phyloP scores from a whole-genome alignment of 306 rosid species.

The Trifolium fragiferum region DNA sequence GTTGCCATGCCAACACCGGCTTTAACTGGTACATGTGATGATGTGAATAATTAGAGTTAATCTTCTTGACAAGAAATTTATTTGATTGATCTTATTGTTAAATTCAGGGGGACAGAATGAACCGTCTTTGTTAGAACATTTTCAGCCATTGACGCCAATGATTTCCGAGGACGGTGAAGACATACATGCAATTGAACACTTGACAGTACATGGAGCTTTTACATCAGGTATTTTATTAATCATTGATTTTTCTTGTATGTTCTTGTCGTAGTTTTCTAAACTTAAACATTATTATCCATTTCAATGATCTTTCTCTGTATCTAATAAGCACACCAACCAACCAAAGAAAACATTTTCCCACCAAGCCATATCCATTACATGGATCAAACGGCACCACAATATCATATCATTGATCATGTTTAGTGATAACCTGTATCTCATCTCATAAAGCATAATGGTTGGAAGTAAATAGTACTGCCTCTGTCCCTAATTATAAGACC shows the following conservation, averaged over 20 bases:
- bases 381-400: not conserved
- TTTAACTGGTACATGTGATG: constrained; percentile 57
- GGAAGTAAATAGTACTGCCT: not conserved
- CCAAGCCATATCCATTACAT: not conserved
- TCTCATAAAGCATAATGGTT: not conserved
- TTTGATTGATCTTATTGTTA: constrained; percentile 47
- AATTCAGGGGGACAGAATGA: constrained; percentile 58
- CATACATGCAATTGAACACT: constrained; percentile 62
- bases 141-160: constrained; percentile 82
- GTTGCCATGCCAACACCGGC: constrained; percentile 88
- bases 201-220: constrained; percentile 75
- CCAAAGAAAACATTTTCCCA: not conserved
- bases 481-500: too few relatives aligned
- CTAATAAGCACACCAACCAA: constrained; percentile 2
- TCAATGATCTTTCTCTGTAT: not conserved
- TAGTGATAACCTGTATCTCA: not conserved
- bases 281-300: constrained; percentile 9
- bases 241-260: constrained; percentile 1
- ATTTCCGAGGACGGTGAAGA: constrained; percentile 63
- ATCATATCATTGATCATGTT: not conserved
- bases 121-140: constrained; percentile 53
- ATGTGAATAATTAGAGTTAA: constrained; percentile 7
- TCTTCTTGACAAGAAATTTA: constrained; percentile 24
- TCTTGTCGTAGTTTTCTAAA: constrained; percentile 13
- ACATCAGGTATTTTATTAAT: constrained; percentile 61